phyloP scores from a whole-genome alignment of 768 basidiomycete species.

The Neoboletus subvelutipes region DNA sequence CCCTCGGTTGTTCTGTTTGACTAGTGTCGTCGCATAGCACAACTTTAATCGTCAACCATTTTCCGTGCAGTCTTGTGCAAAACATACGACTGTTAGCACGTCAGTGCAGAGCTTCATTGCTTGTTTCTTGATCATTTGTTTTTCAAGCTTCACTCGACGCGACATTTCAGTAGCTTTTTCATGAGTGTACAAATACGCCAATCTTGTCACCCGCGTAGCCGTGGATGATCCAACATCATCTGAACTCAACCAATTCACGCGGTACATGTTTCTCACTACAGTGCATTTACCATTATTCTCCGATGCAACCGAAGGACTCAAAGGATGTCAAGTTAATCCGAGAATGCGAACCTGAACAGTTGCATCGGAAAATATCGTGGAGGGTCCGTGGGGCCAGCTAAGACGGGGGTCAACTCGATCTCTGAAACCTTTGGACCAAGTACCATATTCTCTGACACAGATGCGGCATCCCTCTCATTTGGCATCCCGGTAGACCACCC shows the following conservation, averaged over 20 bases:
- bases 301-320: background rate
- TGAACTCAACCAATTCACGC: background rate
- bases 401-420: background rate
- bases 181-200: background rate
- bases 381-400: too few relatives aligned
- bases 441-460: background rate
- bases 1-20: background rate
- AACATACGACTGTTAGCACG: background rate
- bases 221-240: background rate
- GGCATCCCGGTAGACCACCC: background rate
- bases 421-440: background rate
- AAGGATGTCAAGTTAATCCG: background rate
- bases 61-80: background rate
- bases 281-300: background rate
- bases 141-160: too few relatives aligned
- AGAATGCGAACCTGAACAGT: background rate
- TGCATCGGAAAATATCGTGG: background rate
- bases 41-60: background rate
- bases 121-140: background rate
- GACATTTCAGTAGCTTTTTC: background rate
- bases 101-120: background rate
- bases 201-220: background rate
- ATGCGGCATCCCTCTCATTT: background rate
- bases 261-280: background rate
- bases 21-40: background rate